These are phyloP conservation scores for Malus orientalis DNA, from an alignment of 306 rosid species.

Conservation along the genomic window DNA sequence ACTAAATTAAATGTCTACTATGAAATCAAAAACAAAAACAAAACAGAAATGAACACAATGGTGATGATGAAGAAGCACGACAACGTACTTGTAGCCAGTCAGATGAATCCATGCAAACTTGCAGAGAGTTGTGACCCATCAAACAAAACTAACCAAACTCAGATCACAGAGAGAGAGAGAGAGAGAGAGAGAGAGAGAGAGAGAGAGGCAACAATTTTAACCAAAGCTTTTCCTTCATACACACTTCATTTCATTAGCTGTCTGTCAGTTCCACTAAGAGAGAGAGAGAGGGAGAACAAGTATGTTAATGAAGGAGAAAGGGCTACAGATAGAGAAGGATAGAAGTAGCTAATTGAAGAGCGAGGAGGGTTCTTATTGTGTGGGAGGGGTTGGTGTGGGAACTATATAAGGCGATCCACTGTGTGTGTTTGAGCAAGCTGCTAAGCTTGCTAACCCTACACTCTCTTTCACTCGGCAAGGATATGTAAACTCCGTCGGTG, in stretches of 20 bases:
- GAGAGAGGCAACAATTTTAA: not conserved
- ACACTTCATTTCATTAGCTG: not conserved
- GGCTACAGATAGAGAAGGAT: not conserved
- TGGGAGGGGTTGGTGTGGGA: conserved; percentile 27
- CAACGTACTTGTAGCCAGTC: conserved; percentile 86
- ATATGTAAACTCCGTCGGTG: conserved; percentile 44
- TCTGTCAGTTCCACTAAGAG: not conserved
- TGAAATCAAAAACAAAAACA: not conserved
- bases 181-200: not conserved
- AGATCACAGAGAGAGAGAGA: not conserved
- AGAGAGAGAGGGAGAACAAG: not conserved
- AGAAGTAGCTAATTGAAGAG: not conserved
- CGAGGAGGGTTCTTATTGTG: conserved; percentile 8
- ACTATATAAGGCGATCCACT: conserved; percentile 45
- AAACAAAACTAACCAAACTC: conserved; percentile 1
- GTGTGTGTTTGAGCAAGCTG: not conserved
- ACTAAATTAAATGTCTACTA: not conserved
- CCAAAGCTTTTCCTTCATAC: not conserved
- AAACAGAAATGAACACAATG: not conserved
- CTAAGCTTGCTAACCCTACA: conserved; percentile 10
- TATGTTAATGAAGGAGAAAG: not conserved
- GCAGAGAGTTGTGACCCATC: conserved; percentile 82
- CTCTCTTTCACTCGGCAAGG: not conserved
- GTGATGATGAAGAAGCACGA: not conserved
- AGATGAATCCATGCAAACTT: conserved; percentile 89